Conservation (phyloP, 371 early-diverging fungal genomes). For the Fennellomyces sp. region DNA sequence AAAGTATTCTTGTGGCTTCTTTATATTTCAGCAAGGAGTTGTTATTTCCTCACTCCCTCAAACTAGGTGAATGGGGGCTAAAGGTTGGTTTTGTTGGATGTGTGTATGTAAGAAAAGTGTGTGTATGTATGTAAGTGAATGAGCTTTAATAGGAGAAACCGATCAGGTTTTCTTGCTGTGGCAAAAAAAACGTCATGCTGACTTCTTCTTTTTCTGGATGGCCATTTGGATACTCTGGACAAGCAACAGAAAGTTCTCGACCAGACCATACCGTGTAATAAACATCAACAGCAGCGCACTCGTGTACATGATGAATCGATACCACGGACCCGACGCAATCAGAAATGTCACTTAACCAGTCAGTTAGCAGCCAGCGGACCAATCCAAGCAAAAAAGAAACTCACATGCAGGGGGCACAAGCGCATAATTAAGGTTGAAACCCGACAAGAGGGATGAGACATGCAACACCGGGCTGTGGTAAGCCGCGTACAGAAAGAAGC, state of each 20-base stretch:
- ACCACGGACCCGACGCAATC: constrained; percentile 36
- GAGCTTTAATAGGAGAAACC: background rate
- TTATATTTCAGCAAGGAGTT: background rate
- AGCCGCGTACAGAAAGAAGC: constrained; percentile 57
- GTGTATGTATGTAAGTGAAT: background rate
- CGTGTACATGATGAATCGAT: constrained; percentile 34
- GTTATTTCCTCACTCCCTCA: background rate
- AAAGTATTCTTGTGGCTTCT: background rate
- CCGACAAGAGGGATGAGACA: constrained; percentile 46
- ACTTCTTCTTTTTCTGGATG: constrained; percentile 1
- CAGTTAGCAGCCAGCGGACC: too few relatives aligned
- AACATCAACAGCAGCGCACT: constrained; percentile 35
- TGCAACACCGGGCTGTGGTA: constrained; percentile 58
- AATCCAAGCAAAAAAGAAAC: constrained; percentile 6
- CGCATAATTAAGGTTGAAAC: constrained; percentile 61
- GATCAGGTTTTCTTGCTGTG: constrained; percentile 1
- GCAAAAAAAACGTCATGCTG: background rate
- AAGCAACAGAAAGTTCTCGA: constrained; percentile 14
- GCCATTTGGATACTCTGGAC: constrained; percentile 6
- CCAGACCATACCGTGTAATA: constrained; percentile 21
- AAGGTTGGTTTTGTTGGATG: background rate
- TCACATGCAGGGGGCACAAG: constrained; percentile 58
- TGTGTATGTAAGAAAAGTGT: background rate
- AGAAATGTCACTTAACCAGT: constrained; percentile 30
- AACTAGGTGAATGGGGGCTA: background rate